Evolutionary conservation across 1,139 yeast genomes (phyloP).

Genomic region (Zygosaccharomyces sapae): DNA sequence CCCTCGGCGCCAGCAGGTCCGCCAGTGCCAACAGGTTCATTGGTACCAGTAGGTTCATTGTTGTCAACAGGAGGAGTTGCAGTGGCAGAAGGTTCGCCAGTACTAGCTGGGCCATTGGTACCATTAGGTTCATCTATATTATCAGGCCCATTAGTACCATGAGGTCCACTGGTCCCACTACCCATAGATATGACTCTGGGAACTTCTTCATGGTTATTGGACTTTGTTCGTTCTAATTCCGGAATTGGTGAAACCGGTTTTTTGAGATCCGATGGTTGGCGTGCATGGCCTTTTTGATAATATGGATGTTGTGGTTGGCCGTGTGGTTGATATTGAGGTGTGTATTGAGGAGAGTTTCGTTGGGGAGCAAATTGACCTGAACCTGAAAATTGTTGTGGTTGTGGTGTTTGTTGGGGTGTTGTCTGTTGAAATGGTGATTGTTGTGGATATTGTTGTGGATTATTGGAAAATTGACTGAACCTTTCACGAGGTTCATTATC

Average conservation of each 20-base stretch:
- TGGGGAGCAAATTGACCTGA: neutral
- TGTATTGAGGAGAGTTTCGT: slow-evolving; percentile 3
- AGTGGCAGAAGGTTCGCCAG: neutral
- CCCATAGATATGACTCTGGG: neutral
- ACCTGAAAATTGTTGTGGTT: neutral
- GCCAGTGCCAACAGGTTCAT: slow-evolving; percentile 3
- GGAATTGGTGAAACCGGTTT: slow-evolving; percentile 22
- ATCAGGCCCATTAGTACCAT: neutral
- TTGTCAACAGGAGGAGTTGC: neutral
- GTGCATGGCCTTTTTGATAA: slow-evolving; percentile 5
- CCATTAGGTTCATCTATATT: neutral
- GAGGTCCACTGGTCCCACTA: neutral
- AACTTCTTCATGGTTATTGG: neutral
- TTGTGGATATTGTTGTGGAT: neutral
- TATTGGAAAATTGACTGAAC: neutral
- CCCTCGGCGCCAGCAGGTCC: neutral
- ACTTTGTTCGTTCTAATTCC: slow-evolving; percentile 5
- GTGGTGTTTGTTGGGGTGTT: neutral
- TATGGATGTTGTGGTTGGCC: slow-evolving; percentile 5
- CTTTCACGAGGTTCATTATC: neutral
- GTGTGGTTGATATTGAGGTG: slow-evolving; percentile 2
- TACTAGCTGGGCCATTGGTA: neutral
- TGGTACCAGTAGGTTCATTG: neutral
- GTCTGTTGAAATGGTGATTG: neutral
- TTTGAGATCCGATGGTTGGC: slow-evolving; percentile 8